Evolutionary conservation across 176 grass and related monocot species (phyloP).

Genomic region (Puccinellia tenuiflora): DNA sequence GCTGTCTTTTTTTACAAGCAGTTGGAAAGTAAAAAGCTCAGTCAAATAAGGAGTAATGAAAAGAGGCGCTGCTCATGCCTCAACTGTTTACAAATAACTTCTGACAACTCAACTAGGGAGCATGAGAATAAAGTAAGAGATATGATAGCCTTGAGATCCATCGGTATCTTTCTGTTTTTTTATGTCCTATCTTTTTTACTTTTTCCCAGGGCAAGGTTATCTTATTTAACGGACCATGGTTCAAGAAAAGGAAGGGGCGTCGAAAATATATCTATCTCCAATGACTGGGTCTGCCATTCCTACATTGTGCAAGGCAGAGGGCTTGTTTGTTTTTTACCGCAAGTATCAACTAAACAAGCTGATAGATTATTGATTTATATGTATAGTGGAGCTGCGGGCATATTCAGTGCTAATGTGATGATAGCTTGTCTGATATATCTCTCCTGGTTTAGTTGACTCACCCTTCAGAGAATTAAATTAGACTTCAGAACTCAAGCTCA

Average conservation of each 20-base stretch:
- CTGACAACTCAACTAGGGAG: neutral
- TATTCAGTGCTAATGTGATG: neutral
- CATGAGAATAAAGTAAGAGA: neutral
- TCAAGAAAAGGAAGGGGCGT: conserved; percentile 1
- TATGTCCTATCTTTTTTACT: conserved; percentile 8
- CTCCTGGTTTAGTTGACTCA: conserved; percentile 4
- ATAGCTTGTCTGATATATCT: neutral
- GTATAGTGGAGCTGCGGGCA: neutral
- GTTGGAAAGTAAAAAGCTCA: neutral
- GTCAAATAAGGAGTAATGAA: neutral
- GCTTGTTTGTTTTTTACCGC: neutral
- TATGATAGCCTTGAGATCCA: conserved; percentile 21
- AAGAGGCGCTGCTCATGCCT: neutral
- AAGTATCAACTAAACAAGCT: neutral
- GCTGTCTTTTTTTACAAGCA: neutral
- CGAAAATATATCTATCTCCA: conserved; percentile 6
- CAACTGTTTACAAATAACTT: conserved; percentile 1
- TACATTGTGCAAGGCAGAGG: neutral
- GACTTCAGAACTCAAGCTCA: neutral
- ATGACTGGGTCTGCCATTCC: conserved; percentile 34
- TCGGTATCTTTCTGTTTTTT: conserved; percentile 14
- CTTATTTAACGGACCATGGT: conserved; percentile 32
- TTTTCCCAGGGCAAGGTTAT: conserved; percentile 6
- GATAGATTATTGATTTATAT: neutral
- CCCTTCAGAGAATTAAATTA: neutral